Evolutionary conservation across 441 rosid genomes (phyloP).

Genomic region (Adansonia grandidieri): DNA sequence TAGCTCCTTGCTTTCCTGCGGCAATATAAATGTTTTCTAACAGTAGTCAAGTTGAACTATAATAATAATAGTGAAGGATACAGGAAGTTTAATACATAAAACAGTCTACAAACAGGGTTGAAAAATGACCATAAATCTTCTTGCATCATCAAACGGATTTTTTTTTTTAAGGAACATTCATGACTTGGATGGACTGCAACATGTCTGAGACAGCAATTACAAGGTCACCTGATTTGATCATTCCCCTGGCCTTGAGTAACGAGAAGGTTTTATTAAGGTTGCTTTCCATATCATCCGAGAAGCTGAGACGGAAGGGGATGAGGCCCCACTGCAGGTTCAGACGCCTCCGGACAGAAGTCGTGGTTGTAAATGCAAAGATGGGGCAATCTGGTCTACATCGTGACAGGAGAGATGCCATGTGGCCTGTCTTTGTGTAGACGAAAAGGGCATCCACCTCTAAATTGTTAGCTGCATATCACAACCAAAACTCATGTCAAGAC

Average conservation of each 20-base stretch:
- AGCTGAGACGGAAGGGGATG: conserved; percentile 90
- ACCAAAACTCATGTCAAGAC: conserved; percentile 18
- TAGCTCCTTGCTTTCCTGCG: neutral
- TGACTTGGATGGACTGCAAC: conserved; percentile 94
- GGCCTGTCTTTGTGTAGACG: conserved; percentile 89
- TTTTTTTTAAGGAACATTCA: conserved; percentile 74
- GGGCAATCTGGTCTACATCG: conserved; percentile 97
- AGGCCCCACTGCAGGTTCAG: conserved; percentile 98
- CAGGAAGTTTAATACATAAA: conserved; percentile 20
- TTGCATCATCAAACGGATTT: neutral
- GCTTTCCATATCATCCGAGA: conserved; percentile 93
- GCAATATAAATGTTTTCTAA: conserved; percentile 32
- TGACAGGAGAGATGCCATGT: conserved; percentile 93
- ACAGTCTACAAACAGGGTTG: conserved; percentile 4
- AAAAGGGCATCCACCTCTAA: conserved; percentile 89
- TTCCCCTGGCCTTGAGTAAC: conserved; percentile 89
- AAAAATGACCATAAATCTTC: neutral
- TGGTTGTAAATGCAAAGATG: conserved; percentile 87
- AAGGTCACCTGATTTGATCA: conserved; percentile 97
- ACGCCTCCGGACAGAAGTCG: conserved; percentile 77
- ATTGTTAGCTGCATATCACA: conserved; percentile 77
- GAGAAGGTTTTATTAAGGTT: conserved; percentile 91
- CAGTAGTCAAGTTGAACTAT: conserved; percentile 2
- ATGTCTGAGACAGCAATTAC: conserved; percentile 94
- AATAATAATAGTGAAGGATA: neutral